Evolutionary conservation across 805 yeast genomes (phyloP).

Genomic region (Myxozyma monticola): DNA sequence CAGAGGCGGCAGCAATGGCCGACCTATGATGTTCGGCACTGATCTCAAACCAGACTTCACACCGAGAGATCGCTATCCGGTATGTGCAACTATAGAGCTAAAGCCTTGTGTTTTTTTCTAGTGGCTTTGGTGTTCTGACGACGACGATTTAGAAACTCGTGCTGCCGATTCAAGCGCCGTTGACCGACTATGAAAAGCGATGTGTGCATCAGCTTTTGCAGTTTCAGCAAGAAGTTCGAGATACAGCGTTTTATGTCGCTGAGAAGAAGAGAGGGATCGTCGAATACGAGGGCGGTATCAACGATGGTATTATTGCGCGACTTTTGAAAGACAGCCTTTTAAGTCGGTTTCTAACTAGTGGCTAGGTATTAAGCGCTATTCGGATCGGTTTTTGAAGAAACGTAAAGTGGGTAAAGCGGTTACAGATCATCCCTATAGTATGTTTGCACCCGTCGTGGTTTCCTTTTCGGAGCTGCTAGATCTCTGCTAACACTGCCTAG

Average conservation of each 20-base stretch:
- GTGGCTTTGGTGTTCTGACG: background rate
- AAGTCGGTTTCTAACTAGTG: background rate
- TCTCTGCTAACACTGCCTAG: conserved; percentile 1
- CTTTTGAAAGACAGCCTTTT: background rate
- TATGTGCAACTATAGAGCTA: no score
- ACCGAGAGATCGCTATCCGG: conserved; percentile 28
- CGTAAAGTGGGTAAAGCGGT: conserved; percentile 24
- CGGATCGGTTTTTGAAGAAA: conserved; percentile 28
- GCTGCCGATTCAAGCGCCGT: conserved; percentile 22
- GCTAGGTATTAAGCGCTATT: conserved; percentile 31
- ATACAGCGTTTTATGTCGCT: conserved; percentile 29
- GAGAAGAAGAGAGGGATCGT: conserved; percentile 20
- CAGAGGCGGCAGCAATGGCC: conserved; percentile 8
- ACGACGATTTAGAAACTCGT: conserved; percentile 18
- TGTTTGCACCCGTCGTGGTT: background rate
- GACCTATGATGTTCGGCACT: conserved; percentile 18
- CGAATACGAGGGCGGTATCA: conserved; percentile 29
- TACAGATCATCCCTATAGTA: conserved; percentile 31
- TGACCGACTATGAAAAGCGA: conserved; percentile 27
- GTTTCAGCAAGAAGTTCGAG: conserved; percentile 28
- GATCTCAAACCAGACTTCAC: conserved; percentile 28
- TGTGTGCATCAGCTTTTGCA: conserved; percentile 25
- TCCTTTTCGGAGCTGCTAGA: background rate
- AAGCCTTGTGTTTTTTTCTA: background rate
- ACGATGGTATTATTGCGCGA: conserved; percentile 16